Evolutionary conservation across 148 eudicot species (phyloP).

Genomic region (Heliosperma pusillum): DNA sequence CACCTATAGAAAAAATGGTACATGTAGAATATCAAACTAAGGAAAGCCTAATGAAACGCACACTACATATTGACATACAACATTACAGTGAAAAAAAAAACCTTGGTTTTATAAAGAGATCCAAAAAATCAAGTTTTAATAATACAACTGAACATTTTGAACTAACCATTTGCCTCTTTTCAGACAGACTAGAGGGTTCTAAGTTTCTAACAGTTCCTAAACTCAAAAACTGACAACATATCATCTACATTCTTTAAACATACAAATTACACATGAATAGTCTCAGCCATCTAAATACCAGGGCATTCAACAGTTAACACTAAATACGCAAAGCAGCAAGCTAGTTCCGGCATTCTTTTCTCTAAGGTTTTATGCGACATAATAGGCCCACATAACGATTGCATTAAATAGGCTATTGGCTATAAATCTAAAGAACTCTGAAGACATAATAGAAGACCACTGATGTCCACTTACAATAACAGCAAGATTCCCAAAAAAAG

Average conservation of each 20-base stretch:
- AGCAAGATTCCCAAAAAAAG: slow-evolving; percentile 5
- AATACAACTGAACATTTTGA: no score
- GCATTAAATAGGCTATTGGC: no score
- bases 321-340: no score
- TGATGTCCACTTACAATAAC: background rate
- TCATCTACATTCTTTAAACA: background rate
- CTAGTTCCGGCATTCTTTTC: no score
- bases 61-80: background rate
- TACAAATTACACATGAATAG: background rate
- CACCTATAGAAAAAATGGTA: slow-evolving; percentile 37
- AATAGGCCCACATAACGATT: no score
- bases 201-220: no score
- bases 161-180: background rate
- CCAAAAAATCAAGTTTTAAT: background rate
- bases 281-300: background rate
- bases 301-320: no score
- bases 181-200: background rate
- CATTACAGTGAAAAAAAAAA: background rate
- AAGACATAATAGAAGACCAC: no score
- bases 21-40: background rate
- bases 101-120: background rate
- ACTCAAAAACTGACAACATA: background rate
- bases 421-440: no score
- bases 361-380: no score
- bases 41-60: background rate